Base-by-base conservation (phyloP, 495 filamentous ascomycete genomes). In the Lasiosphaeris hirsuta region DNA sequence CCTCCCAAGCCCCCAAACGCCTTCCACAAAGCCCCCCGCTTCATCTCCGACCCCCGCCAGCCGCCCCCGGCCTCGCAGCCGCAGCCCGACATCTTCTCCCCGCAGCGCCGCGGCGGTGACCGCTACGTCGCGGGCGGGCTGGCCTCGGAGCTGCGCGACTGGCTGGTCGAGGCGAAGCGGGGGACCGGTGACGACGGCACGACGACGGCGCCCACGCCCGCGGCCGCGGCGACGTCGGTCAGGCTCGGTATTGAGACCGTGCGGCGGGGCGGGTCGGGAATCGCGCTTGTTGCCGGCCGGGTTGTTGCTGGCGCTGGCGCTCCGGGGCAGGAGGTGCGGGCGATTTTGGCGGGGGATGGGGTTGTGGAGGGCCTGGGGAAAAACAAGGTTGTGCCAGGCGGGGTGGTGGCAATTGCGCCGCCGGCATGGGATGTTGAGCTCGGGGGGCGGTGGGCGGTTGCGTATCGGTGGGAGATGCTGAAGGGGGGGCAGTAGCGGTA, bases 351-450 rank as follows among this genome's bases (percentile, higher is more conserved):
- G 4, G 76, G 76, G 10, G 70, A 73, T 18, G 75, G 73, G 38
- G 62, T 18, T 17, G 51, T 19, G 15, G 58, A 30, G 35, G 49
- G 17, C 51, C 37, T 19, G 1, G 18, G 43, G 37, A 43, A 41
- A 11, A 54, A 39, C 13, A 37, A 48, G n/a, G 44, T 73, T 9
- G 56, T 15, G 0, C 51, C 61, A 4, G 75, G 75, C 7, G 60
- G 51, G 9, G 59, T 75, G 40, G 65, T 80, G 6, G 63, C 62
- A 10, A 59, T 80, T 33, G 67, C 57, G 34, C 68, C 69, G 35
- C 75, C 76, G 2, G 70, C 69, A 10, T 80, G 77, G 77, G 76
- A 78, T 53, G 63, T 78, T 35, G 57, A 59, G 38, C 36, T 80
- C 3, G 68, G 62, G 7, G 75, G 57, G 9, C 59, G 57, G 7